Base-by-base conservation (phyloP, 257 asterid genomes). In the Petunia secreta region DNA sequence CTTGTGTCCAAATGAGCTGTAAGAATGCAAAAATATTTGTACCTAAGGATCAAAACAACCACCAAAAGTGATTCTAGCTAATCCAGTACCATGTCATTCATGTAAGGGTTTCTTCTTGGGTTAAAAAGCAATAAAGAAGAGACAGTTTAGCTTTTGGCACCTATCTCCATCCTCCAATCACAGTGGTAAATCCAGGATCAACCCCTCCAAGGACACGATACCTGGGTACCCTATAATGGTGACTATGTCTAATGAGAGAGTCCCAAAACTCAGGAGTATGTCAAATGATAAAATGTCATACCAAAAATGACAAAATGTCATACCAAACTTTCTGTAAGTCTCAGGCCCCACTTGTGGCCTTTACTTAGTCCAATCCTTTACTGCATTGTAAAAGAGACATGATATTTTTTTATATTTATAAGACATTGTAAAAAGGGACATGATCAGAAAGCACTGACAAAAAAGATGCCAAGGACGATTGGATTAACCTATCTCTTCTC, bases 81-180 rank as follows among this genome's bases (percentile, higher is more conserved):
- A 71, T 71, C 77, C 34, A 34, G 60, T 71, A 11, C 60, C 62
- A 71, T 48, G 60, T 71, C 55, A 71, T 71, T 48, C 44, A 6
- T 34, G 1, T 48, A 71, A 46, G 14, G 36, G 73, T 39, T 65
- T 65, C 74, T 38, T 39, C 74, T 64, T 65, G 74, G 1, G 11
- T 5, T 13, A 65, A 13, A 34, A 9, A 71, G 5, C 34, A 11
- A 48, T 5, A 71, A 25, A 3, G 0, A 71, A 2, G 11, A 1
- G 5, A 71, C 11, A 71, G 44, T 34, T 71, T 9, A 71, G 44
- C 16, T 3, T 71, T 71, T 48, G 77, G 60, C 5, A 48, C 62
- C 44, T 48, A 14, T 71, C 34, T 34, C 41, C 77, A 71, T 5
- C 77, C 36, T 71, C 77, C 77, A 34, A 25, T 71, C 77, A 71